Percentiles rank a stretch among this genome's conserved stretches.
Evolutionary conservation across 805 yeast genomes (phyloP).

Genomic region (Candida ascalaphidarum): DNA sequence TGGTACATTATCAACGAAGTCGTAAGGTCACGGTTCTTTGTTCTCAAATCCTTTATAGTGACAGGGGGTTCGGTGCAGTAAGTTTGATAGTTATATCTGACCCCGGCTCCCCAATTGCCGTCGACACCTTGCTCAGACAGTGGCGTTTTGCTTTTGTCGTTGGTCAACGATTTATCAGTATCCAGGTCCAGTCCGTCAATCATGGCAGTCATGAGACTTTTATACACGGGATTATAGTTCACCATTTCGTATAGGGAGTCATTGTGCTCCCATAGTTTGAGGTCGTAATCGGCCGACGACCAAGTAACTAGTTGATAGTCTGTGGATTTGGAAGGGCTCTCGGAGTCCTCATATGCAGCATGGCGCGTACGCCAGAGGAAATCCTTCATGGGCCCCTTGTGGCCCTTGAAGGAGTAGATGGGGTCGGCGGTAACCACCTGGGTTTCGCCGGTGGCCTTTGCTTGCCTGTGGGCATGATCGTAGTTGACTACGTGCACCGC

Average conservation of each 20-base stretch:
- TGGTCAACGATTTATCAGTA: neutral
- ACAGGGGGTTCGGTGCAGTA: constrained; percentile 30
- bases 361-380: constrained; percentile 71
- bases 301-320: constrained; percentile 91
- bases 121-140: no score
- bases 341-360: constrained; percentile 31
- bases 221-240: constrained; percentile 28
- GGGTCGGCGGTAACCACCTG: constrained; percentile 16
- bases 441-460: constrained; percentile 15
- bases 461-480: constrained; percentile 23
- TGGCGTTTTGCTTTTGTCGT: no score
- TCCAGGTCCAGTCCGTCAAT: constrained; percentile 3
- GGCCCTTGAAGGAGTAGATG: constrained; percentile 64
- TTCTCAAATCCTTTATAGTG: constrained; percentile 20
- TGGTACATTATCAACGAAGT: constrained; percentile 29
- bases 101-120: no score
- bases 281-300: constrained; percentile 76
- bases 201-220: no score
- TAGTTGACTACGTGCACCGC: constrained; percentile 48
- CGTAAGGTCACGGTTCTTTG: constrained; percentile 24
- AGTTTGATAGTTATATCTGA: constrained; percentile 17
- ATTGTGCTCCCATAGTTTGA: constrained; percentile 68
- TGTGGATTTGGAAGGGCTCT: constrained; percentile 61
- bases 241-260: constrained; percentile 27
- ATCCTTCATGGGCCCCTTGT: constrained; percentile 77